These are phyloP conservation scores for Sclerotinia spermophila DNA, from an alignment of 2,329 filamentous ascomycete genomes.

Conservation along the genomic window DNA sequence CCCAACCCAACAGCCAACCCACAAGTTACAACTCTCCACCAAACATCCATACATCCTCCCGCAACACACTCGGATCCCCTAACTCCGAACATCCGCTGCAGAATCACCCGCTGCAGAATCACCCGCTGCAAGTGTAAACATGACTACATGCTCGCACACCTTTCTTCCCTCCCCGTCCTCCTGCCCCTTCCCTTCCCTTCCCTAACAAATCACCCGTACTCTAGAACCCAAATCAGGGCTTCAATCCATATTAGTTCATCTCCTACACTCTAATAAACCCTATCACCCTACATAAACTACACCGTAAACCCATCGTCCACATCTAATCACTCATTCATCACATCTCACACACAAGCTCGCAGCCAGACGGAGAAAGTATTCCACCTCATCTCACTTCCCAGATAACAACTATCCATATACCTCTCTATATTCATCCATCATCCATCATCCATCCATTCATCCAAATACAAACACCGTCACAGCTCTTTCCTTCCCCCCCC, in stretches of 20 bases:
- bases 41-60: background rate
- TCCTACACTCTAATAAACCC: background rate
- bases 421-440: too few relatives aligned
- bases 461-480: too few relatives aligned
- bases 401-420: background rate
- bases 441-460: background rate
- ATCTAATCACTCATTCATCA: background rate
- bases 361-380: background rate
- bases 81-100: background rate
- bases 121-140: background rate
- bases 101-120: background rate
- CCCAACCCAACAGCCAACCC: too few relatives aligned
- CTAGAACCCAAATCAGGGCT: background rate
- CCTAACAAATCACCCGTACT: background rate
- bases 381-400: background rate
- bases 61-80: background rate
- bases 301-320: background rate
- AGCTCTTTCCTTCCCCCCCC: background rate
- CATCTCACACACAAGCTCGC: background rate
- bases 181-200: background rate
- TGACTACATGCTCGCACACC: background rate
- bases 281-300: background rate
- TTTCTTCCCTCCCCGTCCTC: background rate
- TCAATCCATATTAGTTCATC: background rate
- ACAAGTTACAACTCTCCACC: too few relatives aligned